A percentile compares a stretch with the other conserved stretches of the same genome.
phyloP scores from a whole-genome alignment of 108 stramenopile genomes.

The Fistulifera solaris region DNA sequence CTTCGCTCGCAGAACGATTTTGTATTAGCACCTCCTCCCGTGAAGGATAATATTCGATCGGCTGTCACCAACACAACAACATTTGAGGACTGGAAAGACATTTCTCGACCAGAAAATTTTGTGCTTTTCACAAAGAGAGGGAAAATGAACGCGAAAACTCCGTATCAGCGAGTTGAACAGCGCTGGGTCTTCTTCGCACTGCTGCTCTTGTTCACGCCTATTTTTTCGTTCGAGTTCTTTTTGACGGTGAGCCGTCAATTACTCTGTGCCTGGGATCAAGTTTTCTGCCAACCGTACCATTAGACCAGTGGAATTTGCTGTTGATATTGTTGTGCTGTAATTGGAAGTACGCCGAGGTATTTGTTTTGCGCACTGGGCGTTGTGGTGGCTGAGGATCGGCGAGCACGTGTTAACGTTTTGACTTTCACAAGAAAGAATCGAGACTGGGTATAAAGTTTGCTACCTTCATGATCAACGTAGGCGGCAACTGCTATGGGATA shows the following conservation, averaged over 20 bases:
- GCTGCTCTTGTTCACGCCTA: conserved; percentile 58
- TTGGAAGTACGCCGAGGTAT: no score
- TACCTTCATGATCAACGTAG: no score
- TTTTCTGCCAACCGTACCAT: no score
- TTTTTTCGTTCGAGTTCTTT: conserved; percentile 69
- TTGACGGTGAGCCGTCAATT: conserved; percentile 62
- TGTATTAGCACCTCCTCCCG: conserved; percentile 2
- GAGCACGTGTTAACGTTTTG: no score
- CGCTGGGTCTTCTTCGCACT: conserved; percentile 34
- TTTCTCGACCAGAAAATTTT: conserved; percentile 64
- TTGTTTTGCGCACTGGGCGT: no score
- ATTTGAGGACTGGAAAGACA: conserved; percentile 50
- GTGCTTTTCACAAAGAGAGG: conserved; percentile 44
- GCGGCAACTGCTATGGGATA: no score
- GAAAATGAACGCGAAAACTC: conserved; percentile 11
- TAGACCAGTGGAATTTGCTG: no score
- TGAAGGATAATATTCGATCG: neutral
- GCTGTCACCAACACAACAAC: neutral
- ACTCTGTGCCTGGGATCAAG: conserved; percentile 24
- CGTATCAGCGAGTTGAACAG: conserved; percentile 9
- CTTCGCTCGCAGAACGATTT: conserved; percentile 20
- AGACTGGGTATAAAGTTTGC: no score
- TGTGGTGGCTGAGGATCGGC: no score
- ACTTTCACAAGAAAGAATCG: no score
- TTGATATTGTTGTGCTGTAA: no score